Base-by-base conservation (phyloP, 2,329 filamentous ascomycete species). In the Ceratocystis cacaofunesta region DNA sequence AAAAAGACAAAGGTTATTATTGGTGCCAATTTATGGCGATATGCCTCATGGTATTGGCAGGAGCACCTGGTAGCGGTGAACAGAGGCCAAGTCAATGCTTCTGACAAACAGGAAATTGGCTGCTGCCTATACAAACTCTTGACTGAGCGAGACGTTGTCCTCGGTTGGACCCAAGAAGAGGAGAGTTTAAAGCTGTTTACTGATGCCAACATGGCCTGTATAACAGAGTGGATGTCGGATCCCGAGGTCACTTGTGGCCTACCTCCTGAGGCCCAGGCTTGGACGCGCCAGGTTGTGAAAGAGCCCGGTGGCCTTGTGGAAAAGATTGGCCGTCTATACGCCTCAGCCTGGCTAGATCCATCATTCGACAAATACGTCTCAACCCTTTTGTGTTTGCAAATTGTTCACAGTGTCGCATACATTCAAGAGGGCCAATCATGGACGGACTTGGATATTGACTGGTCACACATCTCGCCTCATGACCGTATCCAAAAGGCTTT, bases 41-140 rank as follows among this genome's bases (percentile, higher is more conserved):
- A 78, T 44, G 75, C 76, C 0, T 76, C 76, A 0, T 77, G 76
- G 76, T 78, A 78, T 65, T 78, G 76, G 76, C 76, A 76, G 62
- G 76, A 78, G 44, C 76, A 78, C 68, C 64, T 77, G 12, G 72
- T 72, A 0, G 72, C 71, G 0, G 69, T 78, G 15, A 73, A 77
- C 48, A 72, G 72, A 1, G 60, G 67, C 0, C 67, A 67, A 0
- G 69, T 76, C 0, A 68, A 71, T 0, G 65, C 62, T 0, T 63
- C 69, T 0, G 71, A 76, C 55, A 77, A 76, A 67, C 70, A 69
- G 1, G 69, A 70, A 3, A 70, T 78, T 8, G 75, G 74, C 1
- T 70, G 67, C 28, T 70, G 69, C 2, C 70, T 78, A 1, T 72
- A 73, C 64, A 71, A 69, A 50, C 76, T 78, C 74, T 71, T 78